Evolutionary conservation across 306 rosid genomes (phyloP).

Genomic region (Sphenostylis stenocarpa): DNA sequence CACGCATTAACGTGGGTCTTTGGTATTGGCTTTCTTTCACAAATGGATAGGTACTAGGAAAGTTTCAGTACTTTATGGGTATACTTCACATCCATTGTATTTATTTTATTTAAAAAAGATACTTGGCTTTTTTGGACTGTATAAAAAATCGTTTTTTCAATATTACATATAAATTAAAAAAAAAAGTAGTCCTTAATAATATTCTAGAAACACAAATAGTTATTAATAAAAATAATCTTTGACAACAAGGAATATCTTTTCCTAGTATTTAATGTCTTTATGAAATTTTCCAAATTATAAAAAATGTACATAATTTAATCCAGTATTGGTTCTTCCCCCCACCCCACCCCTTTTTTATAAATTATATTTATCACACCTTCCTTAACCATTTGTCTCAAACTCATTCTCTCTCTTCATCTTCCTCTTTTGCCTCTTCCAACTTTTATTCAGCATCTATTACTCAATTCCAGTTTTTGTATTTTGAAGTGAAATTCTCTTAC

Average conservation of each 20-base stretch:
- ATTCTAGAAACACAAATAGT: too few species aligned
- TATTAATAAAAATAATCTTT: too few species aligned
- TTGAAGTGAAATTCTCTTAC: neutral
- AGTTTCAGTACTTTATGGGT: neutral
- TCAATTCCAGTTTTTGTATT: neutral
- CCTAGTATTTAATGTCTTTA: too few species aligned
- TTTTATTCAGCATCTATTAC: neutral
- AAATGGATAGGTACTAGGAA: neutral
- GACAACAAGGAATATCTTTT: too few species aligned
- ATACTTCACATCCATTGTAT: neutral
- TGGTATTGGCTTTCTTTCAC: neutral
- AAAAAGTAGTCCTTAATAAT: too few species aligned
- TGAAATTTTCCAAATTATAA: too few species aligned
- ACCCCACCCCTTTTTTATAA: neutral
- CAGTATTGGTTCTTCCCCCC: too few species aligned
- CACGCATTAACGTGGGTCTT: neutral
- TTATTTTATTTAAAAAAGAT: too few species aligned
- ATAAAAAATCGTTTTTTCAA: too few species aligned
- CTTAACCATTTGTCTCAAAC: neutral
- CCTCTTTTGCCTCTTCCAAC: neutral
- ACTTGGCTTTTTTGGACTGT: too few species aligned
- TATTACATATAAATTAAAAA: too few species aligned
- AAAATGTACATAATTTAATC: too few species aligned
- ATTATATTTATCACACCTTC: neutral
- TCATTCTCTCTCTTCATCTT: neutral